These are phyloP conservation scores for Escovopsis sp. DNA, from an alignment of 2,329 filamentous ascomycete species.

Conservation along the genomic window DNA sequence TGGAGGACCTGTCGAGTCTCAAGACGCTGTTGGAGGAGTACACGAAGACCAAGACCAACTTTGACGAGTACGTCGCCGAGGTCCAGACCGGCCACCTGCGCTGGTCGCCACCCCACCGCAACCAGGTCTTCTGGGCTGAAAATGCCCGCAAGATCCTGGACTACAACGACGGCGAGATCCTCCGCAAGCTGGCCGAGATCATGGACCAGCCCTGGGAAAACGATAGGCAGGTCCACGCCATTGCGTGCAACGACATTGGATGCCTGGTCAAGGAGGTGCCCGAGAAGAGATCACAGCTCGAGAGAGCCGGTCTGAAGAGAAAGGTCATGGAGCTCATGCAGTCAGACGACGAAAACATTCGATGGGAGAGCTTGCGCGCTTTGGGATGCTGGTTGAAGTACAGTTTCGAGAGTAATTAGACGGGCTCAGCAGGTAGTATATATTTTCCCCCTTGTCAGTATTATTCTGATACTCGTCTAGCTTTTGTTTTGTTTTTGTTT, in stretches of 20 bases:
- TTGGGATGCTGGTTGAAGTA: constrained; percentile 55
- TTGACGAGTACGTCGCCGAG: constrained; percentile 83
- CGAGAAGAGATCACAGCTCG: constrained; percentile 64
- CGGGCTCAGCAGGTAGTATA: background rate
- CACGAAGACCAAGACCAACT: constrained; percentile 57
- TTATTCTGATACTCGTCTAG: too few relatives aligned
- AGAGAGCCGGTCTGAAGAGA: constrained; percentile 72
- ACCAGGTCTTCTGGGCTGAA: constrained; percentile 77
- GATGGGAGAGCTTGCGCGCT: constrained; percentile 84
- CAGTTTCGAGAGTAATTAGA: constrained; percentile 35
- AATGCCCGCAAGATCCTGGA: constrained; percentile 82
- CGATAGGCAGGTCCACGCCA: constrained; percentile 77
- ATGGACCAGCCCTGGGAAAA: constrained; percentile 59
- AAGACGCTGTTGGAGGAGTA: constrained; percentile 52
- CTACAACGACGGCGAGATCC: constrained; percentile 62
- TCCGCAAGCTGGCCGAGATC: constrained; percentile 73
- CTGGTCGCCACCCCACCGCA: constrained; percentile 86
- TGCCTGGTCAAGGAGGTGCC: constrained; percentile 78
- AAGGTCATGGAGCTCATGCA: constrained; percentile 90
- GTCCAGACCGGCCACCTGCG: constrained; percentile 74
- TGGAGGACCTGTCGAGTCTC: constrained; percentile 45
- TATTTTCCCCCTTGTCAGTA: too few relatives aligned
- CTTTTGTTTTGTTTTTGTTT: too few relatives aligned
- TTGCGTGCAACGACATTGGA: constrained; percentile 89
- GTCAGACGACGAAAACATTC: constrained; percentile 72